Conservation (phyloP, 257 asterid genomes). For the Eucommia ulmoides region DNA sequence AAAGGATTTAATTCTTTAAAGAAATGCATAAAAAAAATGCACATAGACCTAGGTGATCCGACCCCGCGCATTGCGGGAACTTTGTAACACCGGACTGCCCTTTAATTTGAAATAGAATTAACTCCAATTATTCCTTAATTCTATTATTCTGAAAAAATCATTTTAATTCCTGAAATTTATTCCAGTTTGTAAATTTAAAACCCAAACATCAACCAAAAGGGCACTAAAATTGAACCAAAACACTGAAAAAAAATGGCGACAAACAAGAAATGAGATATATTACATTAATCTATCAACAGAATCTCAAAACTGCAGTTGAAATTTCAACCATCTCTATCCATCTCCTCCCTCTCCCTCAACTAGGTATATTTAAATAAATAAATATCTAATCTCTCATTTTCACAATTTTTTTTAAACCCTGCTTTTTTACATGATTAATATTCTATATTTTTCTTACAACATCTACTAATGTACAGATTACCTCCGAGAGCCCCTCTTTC, state of each 20-base stretch:
- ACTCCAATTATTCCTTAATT: too few species aligned
- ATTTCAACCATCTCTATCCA: conserved; percentile 7
- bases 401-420: conserved; percentile 10
- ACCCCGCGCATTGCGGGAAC: too few species aligned
- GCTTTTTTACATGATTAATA: conserved; percentile 52
- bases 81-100: too few species aligned
- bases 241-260: not conserved
- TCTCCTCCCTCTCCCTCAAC: conserved; percentile 2
- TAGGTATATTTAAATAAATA: not conserved
- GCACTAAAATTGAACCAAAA: too few species aligned
- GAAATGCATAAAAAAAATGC: too few species aligned
- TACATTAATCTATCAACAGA: not conserved
- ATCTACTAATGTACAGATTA: conserved; percentile 43
- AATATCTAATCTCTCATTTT: not conserved
- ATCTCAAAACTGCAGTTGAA: conserved; percentile 15
- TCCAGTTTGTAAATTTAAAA: too few species aligned
- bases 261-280: not conserved
- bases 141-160: too few species aligned
- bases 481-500: conserved; percentile 17
- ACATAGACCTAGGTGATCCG: too few species aligned
- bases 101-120: too few species aligned
- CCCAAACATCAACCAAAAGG: too few species aligned
- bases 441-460: conserved; percentile 37
- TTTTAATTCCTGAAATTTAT: too few species aligned
- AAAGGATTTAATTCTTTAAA: too few species aligned